Conservation (phyloP, 2,329 filamentous ascomycete species). For the Thermoascus crustaceus region DNA sequence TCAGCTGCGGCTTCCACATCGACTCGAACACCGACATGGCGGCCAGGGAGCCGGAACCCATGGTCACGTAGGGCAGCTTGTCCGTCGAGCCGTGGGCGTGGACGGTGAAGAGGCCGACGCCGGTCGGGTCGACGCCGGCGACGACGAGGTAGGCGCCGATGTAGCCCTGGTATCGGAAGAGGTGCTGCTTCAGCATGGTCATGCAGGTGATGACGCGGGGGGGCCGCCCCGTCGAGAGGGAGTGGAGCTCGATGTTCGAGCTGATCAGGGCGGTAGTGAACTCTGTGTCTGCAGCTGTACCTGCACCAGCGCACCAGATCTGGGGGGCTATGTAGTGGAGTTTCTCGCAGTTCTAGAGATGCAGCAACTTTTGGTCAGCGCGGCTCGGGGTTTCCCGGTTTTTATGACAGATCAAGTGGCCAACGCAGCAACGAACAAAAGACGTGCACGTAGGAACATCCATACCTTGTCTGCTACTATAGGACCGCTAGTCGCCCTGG, state of each 20-base stretch:
- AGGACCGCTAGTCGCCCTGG: conserved; percentile 88
- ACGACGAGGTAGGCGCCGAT: conserved; percentile 98
- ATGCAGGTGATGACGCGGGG: conserved; percentile 98
- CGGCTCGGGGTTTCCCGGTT: not conserved
- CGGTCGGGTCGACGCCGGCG: conserved; percentile 91
- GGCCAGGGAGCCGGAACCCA: conserved; percentile 91
- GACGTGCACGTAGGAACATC: conserved; percentile 3
- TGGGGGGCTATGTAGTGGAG: conserved; percentile 97
- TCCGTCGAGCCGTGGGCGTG: conserved; percentile 97
- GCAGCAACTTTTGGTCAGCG: not conserved
- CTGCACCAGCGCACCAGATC: conserved; percentile 98
- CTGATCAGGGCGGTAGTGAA: conserved; percentile 98
- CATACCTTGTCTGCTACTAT: conserved; percentile 94
- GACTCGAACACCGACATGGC: conserved; percentile 99
- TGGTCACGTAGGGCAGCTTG: conserved; percentile 98
- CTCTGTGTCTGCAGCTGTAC: conserved; percentile 96
- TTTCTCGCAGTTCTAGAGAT: conserved; percentile 85
- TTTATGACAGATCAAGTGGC: not conserved
- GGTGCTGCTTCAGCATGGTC: conserved; percentile 98
- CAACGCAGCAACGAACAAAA: too few species aligned
- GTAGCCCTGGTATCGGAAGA: conserved; percentile 96
- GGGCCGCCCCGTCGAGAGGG: conserved; percentile 90
- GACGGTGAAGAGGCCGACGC: conserved; percentile 91
- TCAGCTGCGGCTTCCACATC: conserved; percentile 75
- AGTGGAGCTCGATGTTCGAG: conserved; percentile 95